phyloP scores from a whole-genome alignment of 495 filamentous ascomycete species.

The Aspergillus bridgeri region DNA sequence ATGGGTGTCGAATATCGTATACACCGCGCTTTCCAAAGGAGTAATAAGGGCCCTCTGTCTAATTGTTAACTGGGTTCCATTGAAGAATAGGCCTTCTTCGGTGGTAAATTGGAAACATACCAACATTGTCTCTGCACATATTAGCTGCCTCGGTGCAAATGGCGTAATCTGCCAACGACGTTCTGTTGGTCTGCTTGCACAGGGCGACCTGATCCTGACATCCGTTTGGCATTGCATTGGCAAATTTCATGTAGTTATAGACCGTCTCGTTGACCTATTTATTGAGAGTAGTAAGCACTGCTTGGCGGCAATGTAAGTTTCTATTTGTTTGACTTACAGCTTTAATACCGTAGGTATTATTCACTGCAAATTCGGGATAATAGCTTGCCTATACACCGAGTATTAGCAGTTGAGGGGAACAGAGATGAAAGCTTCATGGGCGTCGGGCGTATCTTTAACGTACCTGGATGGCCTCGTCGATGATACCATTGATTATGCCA shows the following conservation, averaged over 20 bases:
- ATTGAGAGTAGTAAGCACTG: not conserved
- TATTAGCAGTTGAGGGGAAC: not conserved
- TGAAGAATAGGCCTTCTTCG: slow-evolving; percentile 19
- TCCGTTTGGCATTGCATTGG: slow-evolving; percentile 51
- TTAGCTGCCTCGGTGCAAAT: slow-evolving; percentile 38
- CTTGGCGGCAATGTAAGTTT: not conserved
- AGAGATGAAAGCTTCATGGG: not conserved
- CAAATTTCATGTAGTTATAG: slow-evolving; percentile 49
- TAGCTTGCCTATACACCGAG: slow-evolving; percentile 36
- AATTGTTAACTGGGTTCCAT: slow-evolving; percentile 14
- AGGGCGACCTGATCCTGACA: slow-evolving; percentile 55
- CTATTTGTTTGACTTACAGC: slow-evolving; percentile 41
- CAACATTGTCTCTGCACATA: slow-evolving; percentile 43
- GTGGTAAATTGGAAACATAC: slow-evolving; percentile 33
- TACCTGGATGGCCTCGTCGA: slow-evolving; percentile 64
- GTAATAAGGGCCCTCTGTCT: slow-evolving; percentile 34
- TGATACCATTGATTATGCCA: slow-evolving; percentile 66
- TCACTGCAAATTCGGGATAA: slow-evolving; percentile 65
- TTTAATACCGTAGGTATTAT: slow-evolving; percentile 72
- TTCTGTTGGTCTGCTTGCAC: slow-evolving; percentile 44
- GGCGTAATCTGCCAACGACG: slow-evolving; percentile 38
- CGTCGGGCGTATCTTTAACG: not conserved
- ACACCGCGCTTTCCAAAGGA: slow-evolving; percentile 40
- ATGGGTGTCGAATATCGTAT: slow-evolving; percentile 59
- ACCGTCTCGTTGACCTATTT: slow-evolving; percentile 51